Conservation (phyloP, 345 rosid species). For the Eucalyptus tenuipes region DNA sequence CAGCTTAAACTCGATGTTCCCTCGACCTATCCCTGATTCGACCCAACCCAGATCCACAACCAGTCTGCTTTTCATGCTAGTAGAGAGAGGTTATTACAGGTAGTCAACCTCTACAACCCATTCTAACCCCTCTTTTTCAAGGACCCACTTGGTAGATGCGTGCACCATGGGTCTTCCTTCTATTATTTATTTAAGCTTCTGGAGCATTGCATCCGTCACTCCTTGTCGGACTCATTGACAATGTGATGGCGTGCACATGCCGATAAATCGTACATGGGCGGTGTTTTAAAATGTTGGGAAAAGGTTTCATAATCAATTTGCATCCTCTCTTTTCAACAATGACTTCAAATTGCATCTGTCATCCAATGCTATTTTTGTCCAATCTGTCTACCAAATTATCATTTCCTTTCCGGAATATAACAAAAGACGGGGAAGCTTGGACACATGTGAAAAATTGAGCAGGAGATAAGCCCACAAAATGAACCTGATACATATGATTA, state of each 20-base stretch:
- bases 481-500: not conserved
- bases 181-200: not conserved
- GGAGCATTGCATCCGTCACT: not conserved
- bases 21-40: too few relatives aligned
- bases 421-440: not conserved
- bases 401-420: not conserved
- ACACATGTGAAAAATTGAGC: rapidly evolving
- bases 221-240: not conserved
- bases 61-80: too few relatives aligned
- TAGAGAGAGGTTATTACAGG: too few relatives aligned
- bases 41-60: too few relatives aligned
- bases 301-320: not conserved
- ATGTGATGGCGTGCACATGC: not conserved
- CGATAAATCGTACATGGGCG: not conserved
- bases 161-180: not conserved
- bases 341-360: not conserved
- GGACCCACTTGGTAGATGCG: too few relatives aligned
- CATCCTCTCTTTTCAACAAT: not conserved
- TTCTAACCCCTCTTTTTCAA: too few relatives aligned
- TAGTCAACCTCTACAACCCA: too few relatives aligned
- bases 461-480: not conserved
- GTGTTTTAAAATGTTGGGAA: not conserved
- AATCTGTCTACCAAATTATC: not conserved
- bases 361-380: not conserved
- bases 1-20: too few relatives aligned